Percentiles rank a stretch among this genome's conserved stretches.
These are phyloP conservation scores for Diphasiastrum complanatum DNA, from an alignment of 83 land plant species.

Conservation along the genomic window DNA sequence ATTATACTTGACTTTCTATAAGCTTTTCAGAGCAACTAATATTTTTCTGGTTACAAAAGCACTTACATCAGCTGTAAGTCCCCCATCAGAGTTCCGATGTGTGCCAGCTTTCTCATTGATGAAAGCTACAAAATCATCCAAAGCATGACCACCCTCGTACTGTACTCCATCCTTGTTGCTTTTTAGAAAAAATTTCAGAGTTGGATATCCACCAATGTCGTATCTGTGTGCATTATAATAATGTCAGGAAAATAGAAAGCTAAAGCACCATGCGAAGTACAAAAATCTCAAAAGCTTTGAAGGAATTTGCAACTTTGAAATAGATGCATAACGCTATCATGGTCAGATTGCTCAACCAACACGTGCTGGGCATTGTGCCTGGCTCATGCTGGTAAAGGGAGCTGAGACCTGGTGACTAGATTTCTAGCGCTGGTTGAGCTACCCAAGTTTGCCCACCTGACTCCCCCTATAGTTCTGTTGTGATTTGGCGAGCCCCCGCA, in stretches of 20 bases:
- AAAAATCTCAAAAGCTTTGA: not conserved
- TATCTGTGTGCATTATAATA: slow-evolving; percentile 39
- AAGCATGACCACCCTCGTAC: slow-evolving; percentile 70
- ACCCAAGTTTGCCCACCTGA: too few relatives aligned
- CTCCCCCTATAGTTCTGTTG: too few relatives aligned
- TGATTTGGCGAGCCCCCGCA: too few relatives aligned
- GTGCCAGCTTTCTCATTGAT: slow-evolving; percentile 79
- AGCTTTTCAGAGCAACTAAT: too few relatives aligned
- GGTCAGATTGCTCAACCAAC: not conserved
- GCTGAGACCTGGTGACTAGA: too few relatives aligned
- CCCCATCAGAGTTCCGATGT: slow-evolving; percentile 69
- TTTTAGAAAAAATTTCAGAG: slow-evolving; percentile 88
- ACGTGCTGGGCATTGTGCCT: not conserved
- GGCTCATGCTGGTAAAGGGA: too few relatives aligned
- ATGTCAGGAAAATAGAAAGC: not conserved
- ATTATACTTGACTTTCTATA: not conserved
- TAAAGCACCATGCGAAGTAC: not conserved
- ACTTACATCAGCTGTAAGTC: slow-evolving; percentile 57
- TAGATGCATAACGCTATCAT: too few relatives aligned
- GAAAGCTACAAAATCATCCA: slow-evolving; percentile 72
- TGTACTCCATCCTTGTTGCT: slow-evolving; percentile 87
- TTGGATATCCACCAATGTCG: slow-evolving; percentile 92
- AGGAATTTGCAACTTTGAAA: too few relatives aligned
- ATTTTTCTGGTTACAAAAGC: too few relatives aligned
- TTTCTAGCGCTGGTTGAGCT: too few relatives aligned